A percentile compares a stretch with the other conserved stretches of the same genome.
phyloP scores from a whole-genome alignment of 495 filamentous ascomycete genomes.

The Parmelia sp. region DNA sequence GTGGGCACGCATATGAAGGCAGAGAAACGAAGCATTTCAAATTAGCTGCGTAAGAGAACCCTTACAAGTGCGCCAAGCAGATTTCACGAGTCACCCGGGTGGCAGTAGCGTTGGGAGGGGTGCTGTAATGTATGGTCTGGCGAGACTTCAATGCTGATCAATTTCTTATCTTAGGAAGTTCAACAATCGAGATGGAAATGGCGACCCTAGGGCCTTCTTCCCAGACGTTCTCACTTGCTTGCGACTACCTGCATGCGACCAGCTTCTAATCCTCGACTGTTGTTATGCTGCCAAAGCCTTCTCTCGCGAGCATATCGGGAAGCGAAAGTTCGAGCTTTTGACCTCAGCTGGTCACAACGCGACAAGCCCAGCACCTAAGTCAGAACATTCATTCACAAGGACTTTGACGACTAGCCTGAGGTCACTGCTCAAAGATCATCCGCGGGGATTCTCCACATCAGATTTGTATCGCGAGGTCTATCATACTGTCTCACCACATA shows the following conservation, averaged over 20 bases:
- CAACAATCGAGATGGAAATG: conserved; percentile 13
- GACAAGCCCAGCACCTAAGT: conserved; percentile 8
- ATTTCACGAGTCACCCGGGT: not conserved
- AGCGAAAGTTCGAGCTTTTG: conserved; percentile 28
- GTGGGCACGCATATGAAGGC: conserved; percentile 26
- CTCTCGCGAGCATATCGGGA: conserved; percentile 19
- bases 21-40: conserved; percentile 24
- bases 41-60: conserved; percentile 23
- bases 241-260: conserved; percentile 25
- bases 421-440: conserved; percentile 16
- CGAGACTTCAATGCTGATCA: conserved; percentile 3
- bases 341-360: conserved; percentile 18
- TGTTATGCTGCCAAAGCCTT: conserved; percentile 27
- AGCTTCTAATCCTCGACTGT: conserved; percentile 29
- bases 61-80: not conserved
- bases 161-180: conserved; percentile 15
- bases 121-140: not conserved
- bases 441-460: conserved; percentile 24
- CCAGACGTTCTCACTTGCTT: conserved; percentile 24
- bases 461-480: conserved; percentile 26
- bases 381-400: conserved; percentile 25
- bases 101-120: not conserved
- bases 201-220: conserved; percentile 27
- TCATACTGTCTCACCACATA: conserved; percentile 7
- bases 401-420: conserved; percentile 14